These are phyloP conservation scores for Triticum aestivum DNA, from an alignment of 176 grass and related monocot genomes.

Conservation along the genomic window DNA sequence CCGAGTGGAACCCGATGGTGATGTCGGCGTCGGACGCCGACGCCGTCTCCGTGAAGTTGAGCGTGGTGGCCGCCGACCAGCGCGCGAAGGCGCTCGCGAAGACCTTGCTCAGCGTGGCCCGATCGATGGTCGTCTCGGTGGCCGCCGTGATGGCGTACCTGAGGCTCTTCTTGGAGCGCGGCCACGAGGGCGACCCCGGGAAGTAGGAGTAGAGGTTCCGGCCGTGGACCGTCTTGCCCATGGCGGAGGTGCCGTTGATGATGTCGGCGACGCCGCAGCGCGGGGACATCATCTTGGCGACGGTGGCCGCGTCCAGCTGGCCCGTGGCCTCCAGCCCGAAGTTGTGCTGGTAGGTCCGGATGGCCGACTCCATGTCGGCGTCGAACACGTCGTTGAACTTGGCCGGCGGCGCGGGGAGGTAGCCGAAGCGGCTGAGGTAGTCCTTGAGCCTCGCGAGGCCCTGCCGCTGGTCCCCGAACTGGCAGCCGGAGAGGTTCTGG, in stretches of 20 bases:
- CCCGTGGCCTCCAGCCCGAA: slow-evolving; percentile 65
- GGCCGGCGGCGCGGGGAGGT: slow-evolving; percentile 45
- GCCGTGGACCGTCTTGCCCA: slow-evolving; percentile 32
- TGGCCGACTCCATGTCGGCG: slow-evolving; percentile 49
- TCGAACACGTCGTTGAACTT: slow-evolving; percentile 72
- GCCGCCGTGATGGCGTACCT: slow-evolving; percentile 55
- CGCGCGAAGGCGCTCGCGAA: slow-evolving; percentile 73
- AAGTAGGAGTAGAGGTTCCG: slow-evolving; percentile 86
- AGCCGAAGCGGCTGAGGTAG: slow-evolving; percentile 75
- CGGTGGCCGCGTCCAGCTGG: slow-evolving; percentile 50
- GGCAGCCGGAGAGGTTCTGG: slow-evolving; percentile 79
- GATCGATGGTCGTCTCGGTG: slow-evolving; percentile 48
- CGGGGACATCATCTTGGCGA: slow-evolving; percentile 63
- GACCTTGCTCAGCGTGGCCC: slow-evolving; percentile 38
- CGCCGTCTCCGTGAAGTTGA: slow-evolving; percentile 70
- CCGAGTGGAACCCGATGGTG: slow-evolving; percentile 69
- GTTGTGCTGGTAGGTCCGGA: slow-evolving; percentile 69
- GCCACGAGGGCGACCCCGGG: slow-evolving; percentile 61
- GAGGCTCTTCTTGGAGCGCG: slow-evolving; percentile 42
- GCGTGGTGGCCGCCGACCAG: slow-evolving; percentile 62
- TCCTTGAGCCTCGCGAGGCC: slow-evolving; percentile 65
- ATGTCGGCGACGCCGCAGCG: slow-evolving; percentile 90
- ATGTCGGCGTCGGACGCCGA: slow-evolving; percentile 51
- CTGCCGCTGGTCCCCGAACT: slow-evolving; percentile 49
- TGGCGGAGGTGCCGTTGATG: slow-evolving; percentile 63